These are phyloP conservation scores for Monosporascus sp. DNA, from an alignment of 2,329 filamentous ascomycete species.

Conservation along the genomic window DNA sequence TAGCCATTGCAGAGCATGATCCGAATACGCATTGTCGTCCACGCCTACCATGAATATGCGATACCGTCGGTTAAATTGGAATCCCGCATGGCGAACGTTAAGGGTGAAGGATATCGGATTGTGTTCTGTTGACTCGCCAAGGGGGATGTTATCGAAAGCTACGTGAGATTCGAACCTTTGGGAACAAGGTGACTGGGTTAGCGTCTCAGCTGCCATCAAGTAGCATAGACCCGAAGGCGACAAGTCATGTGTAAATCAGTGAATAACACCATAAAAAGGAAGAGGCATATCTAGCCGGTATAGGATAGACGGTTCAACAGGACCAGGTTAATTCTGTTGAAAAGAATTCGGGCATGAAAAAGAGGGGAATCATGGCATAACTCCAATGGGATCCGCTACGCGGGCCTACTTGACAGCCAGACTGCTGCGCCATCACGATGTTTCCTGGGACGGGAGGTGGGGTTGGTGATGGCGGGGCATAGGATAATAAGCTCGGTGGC, in stretches of 20 bases:
- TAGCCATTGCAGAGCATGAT: constrained; percentile 88
- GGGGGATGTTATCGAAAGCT: constrained; percentile 55
- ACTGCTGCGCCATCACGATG: not conserved
- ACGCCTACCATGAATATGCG: constrained; percentile 88
- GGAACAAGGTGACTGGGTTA: constrained; percentile 26
- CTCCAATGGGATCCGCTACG: not conserved
- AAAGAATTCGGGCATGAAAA: not conserved
- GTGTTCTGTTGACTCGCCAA: constrained; percentile 53
- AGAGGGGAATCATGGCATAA: not conserved
- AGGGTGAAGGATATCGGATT: constrained; percentile 69
- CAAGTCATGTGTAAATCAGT: constrained; percentile 4
- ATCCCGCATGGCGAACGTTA: constrained; percentile 81
- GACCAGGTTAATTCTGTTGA: not conserved
- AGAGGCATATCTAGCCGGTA: not conserved
- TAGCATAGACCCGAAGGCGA: constrained; percentile 3
- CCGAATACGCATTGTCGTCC: constrained; percentile 86
- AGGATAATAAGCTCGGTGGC: not conserved
- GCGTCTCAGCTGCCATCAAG: constrained; percentile 28
- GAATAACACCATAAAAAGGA: constrained; percentile 1
- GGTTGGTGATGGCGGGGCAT: not conserved
- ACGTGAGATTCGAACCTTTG: constrained; percentile 55
- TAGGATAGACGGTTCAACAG: not conserved
- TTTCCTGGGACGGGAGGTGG: not conserved
- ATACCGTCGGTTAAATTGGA: constrained; percentile 72
- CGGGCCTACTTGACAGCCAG: not conserved